Evolutionary conservation across 2,329 filamentous ascomycete species (phyloP).

Genomic region (Sphaerostilbella broomeana): DNA sequence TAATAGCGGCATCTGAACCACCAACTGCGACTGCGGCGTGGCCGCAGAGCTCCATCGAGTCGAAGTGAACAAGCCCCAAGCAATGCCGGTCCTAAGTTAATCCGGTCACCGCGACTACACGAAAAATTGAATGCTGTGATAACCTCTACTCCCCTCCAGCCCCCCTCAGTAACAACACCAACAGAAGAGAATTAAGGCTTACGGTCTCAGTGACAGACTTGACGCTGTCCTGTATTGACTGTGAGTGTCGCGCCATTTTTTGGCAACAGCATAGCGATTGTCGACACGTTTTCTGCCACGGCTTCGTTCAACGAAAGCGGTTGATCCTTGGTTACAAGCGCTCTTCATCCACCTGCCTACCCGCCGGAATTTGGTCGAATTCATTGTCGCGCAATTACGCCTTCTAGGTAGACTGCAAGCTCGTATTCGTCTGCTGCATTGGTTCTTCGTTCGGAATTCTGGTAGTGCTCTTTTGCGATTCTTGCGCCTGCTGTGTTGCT

Average conservation of each 20-base stretch:
- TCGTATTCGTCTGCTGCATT: too few species aligned
- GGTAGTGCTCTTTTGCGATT: too few species aligned
- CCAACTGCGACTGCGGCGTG: not conserved
- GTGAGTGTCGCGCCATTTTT: constrained; percentile 9
- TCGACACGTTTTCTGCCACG: not conserved
- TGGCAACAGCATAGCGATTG: constrained; percentile 7
- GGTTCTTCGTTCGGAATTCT: too few species aligned
- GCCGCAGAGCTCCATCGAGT: too few species aligned
- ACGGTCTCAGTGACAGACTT: constrained; percentile 2
- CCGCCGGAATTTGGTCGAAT: too few species aligned
- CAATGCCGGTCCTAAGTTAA: constrained; percentile 11
- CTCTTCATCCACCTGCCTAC: not conserved
- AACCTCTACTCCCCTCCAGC: constrained; percentile 7
- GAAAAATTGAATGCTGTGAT: constrained; percentile 11
- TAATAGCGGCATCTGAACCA: too few species aligned
- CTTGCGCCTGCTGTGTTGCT: too few species aligned
- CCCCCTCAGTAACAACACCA: not conserved
- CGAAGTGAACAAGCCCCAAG: too few species aligned
- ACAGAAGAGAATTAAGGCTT: not conserved
- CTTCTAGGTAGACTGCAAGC: too few species aligned
- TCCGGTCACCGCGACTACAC: constrained; percentile 11
- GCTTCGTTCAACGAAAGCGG: not conserved
- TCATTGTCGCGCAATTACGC: not conserved
- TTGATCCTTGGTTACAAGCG: not conserved
- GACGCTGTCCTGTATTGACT: constrained; percentile 1